These are phyloP conservation scores for Curvularia verruculosa DNA, from an alignment of 2,329 filamentous ascomycete genomes.

Conservation along the genomic window DNA sequence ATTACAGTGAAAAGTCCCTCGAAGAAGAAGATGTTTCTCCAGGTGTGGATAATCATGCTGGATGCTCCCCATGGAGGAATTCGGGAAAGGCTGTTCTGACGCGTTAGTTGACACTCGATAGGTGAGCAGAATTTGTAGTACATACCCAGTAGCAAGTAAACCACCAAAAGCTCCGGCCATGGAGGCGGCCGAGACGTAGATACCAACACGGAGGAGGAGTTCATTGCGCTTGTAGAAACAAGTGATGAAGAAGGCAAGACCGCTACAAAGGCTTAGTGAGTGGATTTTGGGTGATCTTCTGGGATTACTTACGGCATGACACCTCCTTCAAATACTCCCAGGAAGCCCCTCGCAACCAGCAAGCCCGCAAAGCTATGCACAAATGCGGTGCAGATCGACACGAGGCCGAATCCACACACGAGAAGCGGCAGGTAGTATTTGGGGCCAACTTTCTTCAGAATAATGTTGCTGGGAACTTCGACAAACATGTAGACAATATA, in stretches of 20 bases:
- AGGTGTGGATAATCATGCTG: constrained; percentile 53
- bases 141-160: constrained; percentile 60
- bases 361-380: constrained; percentile 57
- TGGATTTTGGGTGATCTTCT: background rate
- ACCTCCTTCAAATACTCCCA: constrained; percentile 64
- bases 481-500: constrained; percentile 63
- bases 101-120: background rate
- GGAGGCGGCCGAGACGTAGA: constrained; percentile 62
- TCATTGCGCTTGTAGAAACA: constrained; percentile 64
- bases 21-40: constrained; percentile 65
- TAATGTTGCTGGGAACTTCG: constrained; percentile 62
- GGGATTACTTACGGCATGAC: constrained; percentile 56
- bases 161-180: constrained; percentile 65
- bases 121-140: constrained; percentile 10
- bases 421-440: constrained; percentile 61
- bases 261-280: constrained; percentile 34
- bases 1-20: constrained; percentile 63
- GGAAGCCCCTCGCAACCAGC: constrained; percentile 55
- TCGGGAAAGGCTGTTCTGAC: constrained; percentile 32
- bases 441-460: constrained; percentile 61
- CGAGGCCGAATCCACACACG: constrained; percentile 62
- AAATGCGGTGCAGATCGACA: constrained; percentile 62
- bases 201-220: constrained; percentile 61
- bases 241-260: constrained; percentile 62
- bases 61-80: constrained; percentile 61